Conservation (phyloP, 192 early-diverging fungal species). For the Coemansia sp. region DNA sequence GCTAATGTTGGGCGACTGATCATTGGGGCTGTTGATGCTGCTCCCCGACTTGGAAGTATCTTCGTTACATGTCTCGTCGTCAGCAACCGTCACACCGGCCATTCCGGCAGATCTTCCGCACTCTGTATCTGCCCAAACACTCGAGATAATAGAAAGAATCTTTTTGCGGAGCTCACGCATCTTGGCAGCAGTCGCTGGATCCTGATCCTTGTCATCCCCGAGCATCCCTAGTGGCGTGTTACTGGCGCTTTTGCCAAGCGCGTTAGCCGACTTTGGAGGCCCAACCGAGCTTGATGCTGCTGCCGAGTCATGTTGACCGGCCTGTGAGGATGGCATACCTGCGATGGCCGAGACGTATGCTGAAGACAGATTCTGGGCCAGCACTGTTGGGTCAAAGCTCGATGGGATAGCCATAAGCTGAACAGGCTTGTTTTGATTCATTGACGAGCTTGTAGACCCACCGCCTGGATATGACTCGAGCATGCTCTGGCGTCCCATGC, state of each 20-base stretch:
- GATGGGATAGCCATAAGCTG: slow-evolving; percentile 6
- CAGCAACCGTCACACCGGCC: slow-evolving; percentile 40
- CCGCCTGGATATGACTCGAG: background rate
- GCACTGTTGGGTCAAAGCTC: slow-evolving; percentile 32
- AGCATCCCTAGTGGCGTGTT: slow-evolving; percentile 15
- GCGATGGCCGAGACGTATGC: slow-evolving; percentile 43
- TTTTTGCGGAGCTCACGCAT: slow-evolving; percentile 38
- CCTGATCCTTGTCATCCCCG: background rate
- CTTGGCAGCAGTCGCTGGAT: slow-evolving; percentile 12
- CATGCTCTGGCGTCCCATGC: slow-evolving; percentile 10
- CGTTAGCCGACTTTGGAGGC: slow-evolving; percentile 17
- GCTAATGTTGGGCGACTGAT: background rate
- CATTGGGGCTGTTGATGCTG: background rate
- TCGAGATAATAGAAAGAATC: slow-evolving; percentile 43
- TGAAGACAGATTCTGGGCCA: slow-evolving; percentile 47
- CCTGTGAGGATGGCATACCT: slow-evolving; percentile 6
- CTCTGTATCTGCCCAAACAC: slow-evolving; percentile 49
- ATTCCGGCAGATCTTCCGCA: slow-evolving; percentile 49
- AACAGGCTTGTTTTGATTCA: background rate
- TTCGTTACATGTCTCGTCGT: slow-evolving; percentile 14
- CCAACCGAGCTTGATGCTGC: background rate
- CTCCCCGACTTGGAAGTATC: background rate
- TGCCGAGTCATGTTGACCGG: background rate
- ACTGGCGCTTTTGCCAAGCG: slow-evolving; percentile 44
- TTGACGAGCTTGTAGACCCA: slow-evolving; percentile 5